phyloP scores from a whole-genome alignment of 148 eudicot species.

The Arctostaphylos glauca region DNA sequence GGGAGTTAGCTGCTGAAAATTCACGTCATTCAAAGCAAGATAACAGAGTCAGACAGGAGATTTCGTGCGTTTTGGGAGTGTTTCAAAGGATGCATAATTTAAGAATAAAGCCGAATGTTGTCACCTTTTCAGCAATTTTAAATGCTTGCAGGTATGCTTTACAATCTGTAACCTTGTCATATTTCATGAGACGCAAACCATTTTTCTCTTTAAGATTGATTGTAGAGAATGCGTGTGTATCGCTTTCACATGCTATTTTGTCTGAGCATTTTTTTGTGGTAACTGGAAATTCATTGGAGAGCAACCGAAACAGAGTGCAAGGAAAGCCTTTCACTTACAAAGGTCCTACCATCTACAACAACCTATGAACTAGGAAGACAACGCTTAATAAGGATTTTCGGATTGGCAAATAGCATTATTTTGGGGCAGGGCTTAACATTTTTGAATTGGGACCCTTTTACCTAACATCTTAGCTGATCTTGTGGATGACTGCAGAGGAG shows the following conservation, averaged over 20 bases:
- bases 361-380: not conserved
- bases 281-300: not conserved
- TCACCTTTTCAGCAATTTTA: conserved; percentile 93
- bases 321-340: not conserved
- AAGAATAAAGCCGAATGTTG: conserved; percentile 91
- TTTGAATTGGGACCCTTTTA: not conserved
- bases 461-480: not conserved
- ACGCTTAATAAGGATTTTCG: not conserved
- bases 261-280: not conserved
- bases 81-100: conserved; percentile 87
- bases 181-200: conserved; percentile 2
- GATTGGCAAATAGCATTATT: not conserved
- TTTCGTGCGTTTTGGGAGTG: conserved; percentile 70
- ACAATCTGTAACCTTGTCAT: conserved; percentile 4
- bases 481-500: not conserved
- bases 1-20: conserved; percentile 61
- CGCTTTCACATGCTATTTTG: not conserved
- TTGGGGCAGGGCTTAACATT: not conserved
- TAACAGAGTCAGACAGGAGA: conserved; percentile 47
- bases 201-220: not conserved
- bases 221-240: too few species aligned
- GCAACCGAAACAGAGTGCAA: not conserved
- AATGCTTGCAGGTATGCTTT: conserved; percentile 90
- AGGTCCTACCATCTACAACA: not conserved
- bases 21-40: conserved; percentile 35